A percentile compares a stretch with the other conserved stretches of the same genome.
These are phyloP conservation scores for Penicillium hordei DNA, from an alignment of 2,329 filamentous ascomycete species.

Conservation along the genomic window DNA sequence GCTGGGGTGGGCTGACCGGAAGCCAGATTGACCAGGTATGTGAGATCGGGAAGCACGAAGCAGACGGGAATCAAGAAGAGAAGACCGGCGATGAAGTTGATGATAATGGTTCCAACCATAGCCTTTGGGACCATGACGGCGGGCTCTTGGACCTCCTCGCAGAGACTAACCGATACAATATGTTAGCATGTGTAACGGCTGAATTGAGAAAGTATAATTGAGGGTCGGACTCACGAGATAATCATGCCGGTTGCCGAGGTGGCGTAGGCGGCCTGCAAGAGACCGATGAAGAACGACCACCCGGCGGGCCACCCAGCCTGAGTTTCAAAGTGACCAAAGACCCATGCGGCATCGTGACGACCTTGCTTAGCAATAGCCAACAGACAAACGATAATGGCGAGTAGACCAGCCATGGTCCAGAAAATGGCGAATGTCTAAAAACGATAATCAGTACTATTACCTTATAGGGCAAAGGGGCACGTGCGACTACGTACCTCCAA, in stretches of 20 bases:
- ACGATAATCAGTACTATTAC: not conserved
- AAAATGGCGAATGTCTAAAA: conserved; percentile 75
- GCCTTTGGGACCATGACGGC: conserved; percentile 65
- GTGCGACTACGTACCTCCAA: conserved; percentile 61
- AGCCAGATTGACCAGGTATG: conserved; percentile 60
- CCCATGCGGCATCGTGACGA: conserved; percentile 60
- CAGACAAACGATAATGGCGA: conserved; percentile 67
- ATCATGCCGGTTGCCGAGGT: conserved; percentile 75
- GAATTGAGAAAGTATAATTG: not conserved
- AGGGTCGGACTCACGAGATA: conserved; percentile 59
- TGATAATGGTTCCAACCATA: conserved; percentile 65
- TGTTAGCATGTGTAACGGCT: conserved; percentile 11
- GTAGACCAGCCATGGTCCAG: conserved; percentile 64
- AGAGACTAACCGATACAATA: conserved; percentile 49
- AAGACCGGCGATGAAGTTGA: conserved; percentile 63
- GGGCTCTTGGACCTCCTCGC: conserved; percentile 67
- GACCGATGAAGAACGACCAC: conserved; percentile 70
- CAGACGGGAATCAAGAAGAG: conserved; percentile 70
- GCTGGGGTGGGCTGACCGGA: conserved; percentile 72
- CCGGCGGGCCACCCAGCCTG: conserved; percentile 68
- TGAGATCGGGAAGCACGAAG: conserved; percentile 69
- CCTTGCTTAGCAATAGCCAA: conserved; percentile 68
- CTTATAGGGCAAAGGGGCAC: conserved; percentile 48
- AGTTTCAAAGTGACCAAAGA: conserved; percentile 56
- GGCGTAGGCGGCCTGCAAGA: conserved; percentile 65